Base-by-base conservation (phyloP, 176 grass and related monocot genomes). In the Eleusine indica region DNA sequence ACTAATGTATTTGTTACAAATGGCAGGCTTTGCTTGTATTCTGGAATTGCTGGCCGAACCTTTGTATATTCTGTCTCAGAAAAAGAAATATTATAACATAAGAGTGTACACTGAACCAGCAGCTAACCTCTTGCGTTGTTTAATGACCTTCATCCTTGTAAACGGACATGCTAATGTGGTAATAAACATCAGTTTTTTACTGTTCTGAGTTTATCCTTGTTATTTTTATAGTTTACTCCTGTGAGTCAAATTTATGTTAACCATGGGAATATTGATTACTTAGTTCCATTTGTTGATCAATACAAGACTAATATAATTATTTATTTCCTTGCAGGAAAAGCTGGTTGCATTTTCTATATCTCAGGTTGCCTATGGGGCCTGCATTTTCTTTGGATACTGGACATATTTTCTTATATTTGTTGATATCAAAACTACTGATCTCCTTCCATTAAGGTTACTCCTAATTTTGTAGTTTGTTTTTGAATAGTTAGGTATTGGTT, bases 11-110 rank as follows among this genome's bases (percentile, higher is more conserved):
- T 72, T 68, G 38, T 19, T 76, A 42, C 76, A 83, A 83, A 85
- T 94, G 84, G 10, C 93, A 98, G 96, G 91, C 83, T 90, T 95
- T 87, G 96, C 96, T 70, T 98, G 96, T 89, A 80, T 98, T 58
- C 74, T 98, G 84, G 96, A 98, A 82, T 90, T 98, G 84, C 62
- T 98, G 85, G 90, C 93, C 14, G 96, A 98, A 79, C 96, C 96
- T 64, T 78, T 98, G 51, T 95, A 98, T 86, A 94, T 98, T 87
- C 86, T 98, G 71, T 95, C 93, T 39, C 96, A 98, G 74, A 98
- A 88, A 86, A 91, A 95, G 82, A 86, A 92, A 88, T 88, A 89
- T 54, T 94, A 95, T 70, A 87, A 82, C 69, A 91, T 98, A 88
- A 87, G 96, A 68, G 56, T 98, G 73, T 88, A 96, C 52, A 86